These are phyloP conservation scores for Suillus sp. DNA, from an alignment of 768 basidiomycete genomes.

Conservation along the genomic window DNA sequence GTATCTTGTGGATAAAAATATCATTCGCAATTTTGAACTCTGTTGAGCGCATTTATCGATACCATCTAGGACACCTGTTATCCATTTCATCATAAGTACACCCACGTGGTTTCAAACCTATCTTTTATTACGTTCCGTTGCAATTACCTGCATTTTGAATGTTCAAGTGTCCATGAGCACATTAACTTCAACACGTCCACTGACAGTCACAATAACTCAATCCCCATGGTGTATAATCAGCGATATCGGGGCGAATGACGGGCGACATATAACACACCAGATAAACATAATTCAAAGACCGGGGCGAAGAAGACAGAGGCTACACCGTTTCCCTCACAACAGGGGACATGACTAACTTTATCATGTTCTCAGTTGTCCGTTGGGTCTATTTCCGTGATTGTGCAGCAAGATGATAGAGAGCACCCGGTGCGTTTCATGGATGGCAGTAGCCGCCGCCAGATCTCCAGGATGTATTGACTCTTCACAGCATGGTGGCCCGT, in stretches of 20 bases:
- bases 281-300: slow-evolving; percentile 51
- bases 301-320: slow-evolving; percentile 46
- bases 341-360: slow-evolving; percentile 54
- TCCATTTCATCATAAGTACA: slow-evolving; percentile 51
- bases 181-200: not conserved
- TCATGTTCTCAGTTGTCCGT: slow-evolving; percentile 46
- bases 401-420: not conserved
- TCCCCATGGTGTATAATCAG: not conserved
- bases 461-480: not conserved
- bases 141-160: not conserved
- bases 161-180: too few relatives aligned
- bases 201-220: not conserved
- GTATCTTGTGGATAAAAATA: slow-evolving; percentile 34
- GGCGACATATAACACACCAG: slow-evolving; percentile 36
- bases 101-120: slow-evolving; percentile 30
- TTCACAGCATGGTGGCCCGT: slow-evolving; percentile 39
- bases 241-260: not conserved
- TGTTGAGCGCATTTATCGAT: slow-evolving; percentile 26
- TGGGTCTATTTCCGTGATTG: not conserved
- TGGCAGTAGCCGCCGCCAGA: slow-evolving; percentile 59
- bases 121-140: not conserved
- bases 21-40: not conserved
- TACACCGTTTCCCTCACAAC: slow-evolving; percentile 61
- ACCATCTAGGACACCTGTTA: slow-evolving; percentile 53
- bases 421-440: slow-evolving; percentile 59